A percentile compares a stretch with the other conserved stretches of the same genome.
Evolutionary conservation across 2,329 filamentous ascomycete species (phyloP).

Genomic region (Xylaria sp.): DNA sequence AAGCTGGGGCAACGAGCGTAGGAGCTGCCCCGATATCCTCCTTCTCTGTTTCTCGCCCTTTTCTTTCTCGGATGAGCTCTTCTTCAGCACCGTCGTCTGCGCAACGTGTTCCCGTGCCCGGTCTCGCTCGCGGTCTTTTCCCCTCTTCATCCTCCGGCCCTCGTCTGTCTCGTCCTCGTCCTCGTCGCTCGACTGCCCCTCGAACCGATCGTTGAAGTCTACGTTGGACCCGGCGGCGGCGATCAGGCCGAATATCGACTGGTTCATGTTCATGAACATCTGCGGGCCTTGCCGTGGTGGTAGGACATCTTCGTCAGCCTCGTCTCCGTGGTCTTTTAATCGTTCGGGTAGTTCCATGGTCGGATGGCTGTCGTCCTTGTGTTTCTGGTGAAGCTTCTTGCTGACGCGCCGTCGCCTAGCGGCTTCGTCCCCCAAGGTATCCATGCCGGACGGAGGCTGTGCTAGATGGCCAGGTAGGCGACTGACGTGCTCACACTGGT

Average conservation of each 20-base stretch:
- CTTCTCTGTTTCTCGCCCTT: conserved; percentile 54
- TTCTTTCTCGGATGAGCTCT: conserved; percentile 40
- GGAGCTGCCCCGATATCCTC: conserved; percentile 65
- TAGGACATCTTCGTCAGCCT: conserved; percentile 53
- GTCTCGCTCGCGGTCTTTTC: too few species aligned
- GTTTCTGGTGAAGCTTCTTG: conserved; percentile 51
- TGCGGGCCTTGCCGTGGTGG: conserved; percentile 48
- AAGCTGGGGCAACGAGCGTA: conserved; percentile 67
- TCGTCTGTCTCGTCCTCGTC: conserved; percentile 62
- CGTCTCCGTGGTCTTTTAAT: conserved; percentile 51
- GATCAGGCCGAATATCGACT: conserved; percentile 92
- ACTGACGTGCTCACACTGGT: conserved; percentile 3
- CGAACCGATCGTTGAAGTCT: conserved; percentile 81
- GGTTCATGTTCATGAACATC: conserved; percentile 78
- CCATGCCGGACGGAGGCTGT: conserved; percentile 28
- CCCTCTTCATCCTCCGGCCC: conserved; percentile 23
- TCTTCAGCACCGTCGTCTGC: conserved; percentile 39
- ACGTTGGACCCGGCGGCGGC: conserved; percentile 82
- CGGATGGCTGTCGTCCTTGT: conserved; percentile 42
- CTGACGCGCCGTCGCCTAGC: conserved; percentile 42
- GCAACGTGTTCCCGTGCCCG: conserved; percentile 31
- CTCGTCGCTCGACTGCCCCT: conserved; percentile 79
- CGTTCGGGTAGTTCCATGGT: conserved; percentile 58
- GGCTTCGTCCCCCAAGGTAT: conserved; percentile 38
- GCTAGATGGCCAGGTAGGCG: conserved; percentile 6